Evolutionary conservation across 441 rosid species (phyloP).

Genomic region (Euphorbia celastroides): DNA sequence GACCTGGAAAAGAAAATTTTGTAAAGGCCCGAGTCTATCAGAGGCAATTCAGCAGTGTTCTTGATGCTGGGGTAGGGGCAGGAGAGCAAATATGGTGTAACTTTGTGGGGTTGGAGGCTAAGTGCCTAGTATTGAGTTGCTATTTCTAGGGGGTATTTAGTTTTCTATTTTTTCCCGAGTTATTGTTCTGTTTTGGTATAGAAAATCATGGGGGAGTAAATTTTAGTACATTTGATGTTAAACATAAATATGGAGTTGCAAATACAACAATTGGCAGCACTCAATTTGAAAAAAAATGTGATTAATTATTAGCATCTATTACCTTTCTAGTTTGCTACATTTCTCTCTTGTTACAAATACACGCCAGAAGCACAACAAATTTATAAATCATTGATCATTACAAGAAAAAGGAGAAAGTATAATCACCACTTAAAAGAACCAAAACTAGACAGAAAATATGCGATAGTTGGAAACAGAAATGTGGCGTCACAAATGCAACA

Average conservation of each 20-base stretch:
- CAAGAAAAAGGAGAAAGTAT: too few species aligned
- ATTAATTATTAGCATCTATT: too few species aligned
- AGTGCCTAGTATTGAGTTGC: conserved; percentile 21
- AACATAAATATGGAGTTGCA: conserved; percentile 11
- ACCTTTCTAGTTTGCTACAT: too few species aligned
- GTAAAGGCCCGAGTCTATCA: conserved; percentile 30
- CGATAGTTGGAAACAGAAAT: not conserved
- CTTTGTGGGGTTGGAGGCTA: conserved; percentile 25
- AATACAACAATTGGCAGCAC: conserved; percentile 1
- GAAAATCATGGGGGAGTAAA: conserved; percentile 28
- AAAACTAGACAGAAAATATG: too few species aligned
- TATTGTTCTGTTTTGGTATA: conserved; percentile 17
- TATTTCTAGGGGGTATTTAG: conserved; percentile 24
- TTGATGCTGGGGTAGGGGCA: conserved; percentile 13
- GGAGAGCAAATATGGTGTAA: conserved; percentile 22
- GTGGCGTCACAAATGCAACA: conserved; percentile 13
- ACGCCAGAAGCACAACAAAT: too few species aligned
- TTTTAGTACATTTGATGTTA: conserved; percentile 16
- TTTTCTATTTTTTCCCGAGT: conserved; percentile 25
- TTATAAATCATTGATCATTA: too few species aligned
- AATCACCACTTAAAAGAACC: too few species aligned
- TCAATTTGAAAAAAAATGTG: conserved; percentile 1
- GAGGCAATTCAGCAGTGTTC: conserved; percentile 19
- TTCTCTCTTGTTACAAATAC: too few species aligned
- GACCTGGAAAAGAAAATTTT: conserved; percentile 23